Conservation (phyloP, 2,329 filamentous ascomycete genomes). For the Penicillium freii region DNA sequence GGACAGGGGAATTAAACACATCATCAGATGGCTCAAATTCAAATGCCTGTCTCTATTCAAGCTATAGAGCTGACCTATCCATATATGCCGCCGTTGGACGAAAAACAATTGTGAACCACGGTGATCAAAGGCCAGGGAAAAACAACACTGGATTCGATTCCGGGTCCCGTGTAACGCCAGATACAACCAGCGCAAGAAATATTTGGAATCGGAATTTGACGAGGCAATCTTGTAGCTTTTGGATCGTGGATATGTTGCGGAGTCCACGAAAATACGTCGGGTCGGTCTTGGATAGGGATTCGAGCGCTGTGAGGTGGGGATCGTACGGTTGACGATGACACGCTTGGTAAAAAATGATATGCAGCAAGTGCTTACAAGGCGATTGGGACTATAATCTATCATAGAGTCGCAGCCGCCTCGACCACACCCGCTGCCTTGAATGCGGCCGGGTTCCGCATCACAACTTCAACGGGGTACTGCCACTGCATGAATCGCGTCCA, state of each 20-base stretch:
- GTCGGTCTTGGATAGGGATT: neutral
- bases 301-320: neutral
- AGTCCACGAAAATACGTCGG: conserved; percentile 4
- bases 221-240: neutral
- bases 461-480: conserved; percentile 79
- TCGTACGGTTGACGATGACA: neutral
- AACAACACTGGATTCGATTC: neutral
- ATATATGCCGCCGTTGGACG: neutral
- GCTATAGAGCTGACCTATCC: conserved; percentile 6
- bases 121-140: neutral
- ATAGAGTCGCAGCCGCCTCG: conserved; percentile 52
- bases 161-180: neutral
- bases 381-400: conserved; percentile 13
- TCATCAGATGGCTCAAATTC: neutral
- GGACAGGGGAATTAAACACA: conserved; percentile 4
- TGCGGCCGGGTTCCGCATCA: conserved; percentile 57
- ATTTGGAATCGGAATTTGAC: neutral
- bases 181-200: neutral
- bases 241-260: neutral
- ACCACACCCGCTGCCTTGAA: conserved; percentile 64
- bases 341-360: neutral
- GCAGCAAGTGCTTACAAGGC: neutral
- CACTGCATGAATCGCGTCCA: conserved; percentile 95
- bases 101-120: neutral
- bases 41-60: conserved; percentile 6